Conservation (phyloP, 352 stramenopile species). For the Phytophthora pisi region DNA sequence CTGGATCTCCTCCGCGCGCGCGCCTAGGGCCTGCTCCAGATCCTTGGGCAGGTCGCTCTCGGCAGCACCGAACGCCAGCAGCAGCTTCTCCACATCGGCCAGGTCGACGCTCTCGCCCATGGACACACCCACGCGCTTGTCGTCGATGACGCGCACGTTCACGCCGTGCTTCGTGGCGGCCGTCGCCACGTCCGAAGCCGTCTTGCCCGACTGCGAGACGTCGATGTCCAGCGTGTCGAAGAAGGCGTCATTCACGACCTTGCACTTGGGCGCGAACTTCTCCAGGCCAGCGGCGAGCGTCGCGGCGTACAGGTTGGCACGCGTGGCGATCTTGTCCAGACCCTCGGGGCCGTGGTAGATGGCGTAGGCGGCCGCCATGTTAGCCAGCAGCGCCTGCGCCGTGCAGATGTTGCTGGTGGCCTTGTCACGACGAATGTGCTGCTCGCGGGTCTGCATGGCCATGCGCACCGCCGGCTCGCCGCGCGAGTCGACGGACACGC, state of each 20-base stretch:
- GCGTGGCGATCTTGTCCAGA: slow-evolving; percentile 92
- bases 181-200: slow-evolving; percentile 75
- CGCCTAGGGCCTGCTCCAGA: slow-evolving; percentile 54
- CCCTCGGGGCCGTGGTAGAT: slow-evolving; percentile 99
- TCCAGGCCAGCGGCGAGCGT: slow-evolving; percentile 92
- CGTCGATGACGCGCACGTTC: slow-evolving; percentile 89
- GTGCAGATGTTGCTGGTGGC: slow-evolving; percentile 99
- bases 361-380: slow-evolving; percentile 98
- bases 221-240: slow-evolving; percentile 97
- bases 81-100: slow-evolving; percentile 89
- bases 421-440: slow-evolving; percentile 99
- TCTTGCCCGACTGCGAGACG: slow-evolving; percentile 84
- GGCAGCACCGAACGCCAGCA: slow-evolving; percentile 78
- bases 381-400: slow-evolving; percentile 97
- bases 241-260: slow-evolving; percentile 83
- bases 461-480: slow-evolving; percentile 97
- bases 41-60: slow-evolving; percentile 43
- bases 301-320: slow-evolving; percentile 93
- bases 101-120: slow-evolving; percentile 97
- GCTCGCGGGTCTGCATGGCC: slow-evolving; percentile 99
- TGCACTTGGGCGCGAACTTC: slow-evolving; percentile 64
- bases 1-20: slow-evolving; percentile 58
- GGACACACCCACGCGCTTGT: slow-evolving; percentile 91
- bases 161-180: slow-evolving; percentile 72
- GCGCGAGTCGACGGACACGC: slow-evolving; percentile 96